Conservation (phyloP, 805 yeast species). For the Metschnikowia bowlesiae region DNA sequence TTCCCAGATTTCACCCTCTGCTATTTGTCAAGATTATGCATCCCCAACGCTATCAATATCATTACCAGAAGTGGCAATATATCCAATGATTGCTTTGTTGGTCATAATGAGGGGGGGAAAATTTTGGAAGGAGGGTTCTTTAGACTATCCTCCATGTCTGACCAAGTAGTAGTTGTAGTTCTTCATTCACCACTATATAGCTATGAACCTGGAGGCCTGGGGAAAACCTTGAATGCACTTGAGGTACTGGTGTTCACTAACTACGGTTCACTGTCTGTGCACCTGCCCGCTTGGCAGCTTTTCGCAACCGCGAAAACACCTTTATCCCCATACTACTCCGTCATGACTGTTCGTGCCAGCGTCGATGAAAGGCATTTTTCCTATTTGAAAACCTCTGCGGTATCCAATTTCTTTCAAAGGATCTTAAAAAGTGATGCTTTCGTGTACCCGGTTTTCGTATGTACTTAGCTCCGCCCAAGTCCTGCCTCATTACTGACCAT, state of each 20-base stretch:
- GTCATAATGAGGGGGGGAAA: too few species aligned
- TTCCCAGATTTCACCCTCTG: too few species aligned
- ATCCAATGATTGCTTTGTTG: too few species aligned
- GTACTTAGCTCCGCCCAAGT: background rate
- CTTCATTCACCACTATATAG: too few species aligned
- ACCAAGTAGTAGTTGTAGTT: too few species aligned
- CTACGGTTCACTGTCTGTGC: background rate
- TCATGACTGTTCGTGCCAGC: background rate
- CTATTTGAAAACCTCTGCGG: background rate
- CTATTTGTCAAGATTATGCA: too few species aligned
- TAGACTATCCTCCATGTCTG: too few species aligned
- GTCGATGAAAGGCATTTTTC: background rate
- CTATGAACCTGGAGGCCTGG: too few species aligned
- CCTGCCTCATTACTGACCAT: constrained; percentile 1
- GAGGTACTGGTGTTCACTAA: background rate
- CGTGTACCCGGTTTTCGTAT: constrained; percentile 1
- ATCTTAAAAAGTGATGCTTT: background rate
- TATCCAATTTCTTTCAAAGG: background rate
- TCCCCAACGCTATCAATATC: too few species aligned
- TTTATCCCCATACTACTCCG: background rate
- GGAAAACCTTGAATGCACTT: background rate
- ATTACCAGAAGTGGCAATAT: too few species aligned
- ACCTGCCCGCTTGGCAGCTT: background rate
- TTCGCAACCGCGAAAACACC: constrained; percentile 1
- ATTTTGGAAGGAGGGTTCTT: too few species aligned